These are phyloP conservation scores for Solanum rostratum DNA, from an alignment of 257 asterid species.

Conservation along the genomic window DNA sequence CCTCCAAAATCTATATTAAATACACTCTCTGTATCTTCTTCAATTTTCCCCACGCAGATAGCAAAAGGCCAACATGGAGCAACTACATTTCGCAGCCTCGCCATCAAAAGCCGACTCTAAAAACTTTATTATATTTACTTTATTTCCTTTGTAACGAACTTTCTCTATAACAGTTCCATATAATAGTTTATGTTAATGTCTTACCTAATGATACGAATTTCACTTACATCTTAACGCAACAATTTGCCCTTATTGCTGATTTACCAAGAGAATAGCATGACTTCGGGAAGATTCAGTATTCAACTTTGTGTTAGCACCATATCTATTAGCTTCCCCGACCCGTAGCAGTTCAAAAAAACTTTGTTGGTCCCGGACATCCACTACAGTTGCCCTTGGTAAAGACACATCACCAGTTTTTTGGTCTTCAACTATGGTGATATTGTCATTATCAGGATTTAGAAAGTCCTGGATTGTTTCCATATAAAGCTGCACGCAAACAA, in stretches of 20 bases:
- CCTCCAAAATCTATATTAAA: no score
- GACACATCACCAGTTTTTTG: conserved; percentile 94
- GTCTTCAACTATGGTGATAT: conserved; percentile 91
- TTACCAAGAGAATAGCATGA: conserved; percentile 98
- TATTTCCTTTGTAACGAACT: no score
- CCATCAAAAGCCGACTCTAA: no score
- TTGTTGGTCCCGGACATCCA: conserved; percentile 80
- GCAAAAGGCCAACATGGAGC: no score
- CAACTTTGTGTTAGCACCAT: conserved; percentile 95
- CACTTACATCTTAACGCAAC: no score
- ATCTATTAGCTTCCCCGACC: conserved; percentile 91
- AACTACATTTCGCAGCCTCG: no score
- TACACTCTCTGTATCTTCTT: no score
- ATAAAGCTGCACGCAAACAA: conserved; percentile 57
- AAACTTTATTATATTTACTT: no score
- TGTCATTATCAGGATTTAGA: conserved; percentile 84
- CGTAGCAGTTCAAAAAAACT: conserved; percentile 83
- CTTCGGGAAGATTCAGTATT: conserved; percentile 99
- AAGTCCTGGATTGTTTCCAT: conserved; percentile 97
- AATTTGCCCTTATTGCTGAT: conserved; percentile 1
- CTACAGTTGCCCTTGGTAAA: conserved; percentile 83
- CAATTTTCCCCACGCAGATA: no score
- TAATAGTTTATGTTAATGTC: no score
- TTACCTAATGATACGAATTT: no score
- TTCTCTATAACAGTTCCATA: no score